Evolutionary conservation across 441 rosid species (phyloP).

Genomic region (Gossypium davidsonii): DNA sequence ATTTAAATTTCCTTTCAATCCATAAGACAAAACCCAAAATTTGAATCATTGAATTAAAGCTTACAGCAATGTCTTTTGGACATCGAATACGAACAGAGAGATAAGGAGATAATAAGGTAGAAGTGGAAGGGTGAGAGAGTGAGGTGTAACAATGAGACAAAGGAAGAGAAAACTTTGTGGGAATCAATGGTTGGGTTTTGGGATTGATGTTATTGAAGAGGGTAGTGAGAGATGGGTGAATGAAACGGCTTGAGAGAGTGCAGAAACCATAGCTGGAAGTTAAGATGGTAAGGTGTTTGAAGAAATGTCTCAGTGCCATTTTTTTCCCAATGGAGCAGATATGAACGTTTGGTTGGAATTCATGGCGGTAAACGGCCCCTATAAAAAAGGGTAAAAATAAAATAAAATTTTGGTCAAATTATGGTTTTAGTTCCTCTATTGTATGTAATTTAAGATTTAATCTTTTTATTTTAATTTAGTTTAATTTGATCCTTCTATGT

Average conservation of each 20-base stretch:
- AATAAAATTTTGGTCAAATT: not conserved
- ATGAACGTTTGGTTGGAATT: not conserved
- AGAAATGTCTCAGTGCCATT: slow-evolving; percentile 53
- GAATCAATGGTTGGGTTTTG: not conserved
- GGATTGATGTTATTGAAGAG: slow-evolving; percentile 16
- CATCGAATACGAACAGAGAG: slow-evolving; percentile 72
- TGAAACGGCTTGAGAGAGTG: slow-evolving; percentile 30
- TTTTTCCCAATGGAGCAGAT: not conserved
- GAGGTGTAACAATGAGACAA: slow-evolving; percentile 16
- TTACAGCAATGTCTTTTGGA: slow-evolving; percentile 46
- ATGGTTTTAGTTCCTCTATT: not conserved
- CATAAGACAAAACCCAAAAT: not conserved
- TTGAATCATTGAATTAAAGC: slow-evolving; percentile 9
- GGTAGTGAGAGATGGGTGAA: slow-evolving; percentile 19
- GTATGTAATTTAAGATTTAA: too few relatives aligned
- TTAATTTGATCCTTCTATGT: too few relatives aligned
- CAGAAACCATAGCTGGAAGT: slow-evolving; percentile 8
- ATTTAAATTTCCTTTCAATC: not conserved
- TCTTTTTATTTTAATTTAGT: too few relatives aligned
- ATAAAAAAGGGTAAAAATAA: not conserved
- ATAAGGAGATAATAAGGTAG: slow-evolving; percentile 32
- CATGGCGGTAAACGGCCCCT: not conserved
- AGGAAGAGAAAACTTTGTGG: slow-evolving; percentile 14
- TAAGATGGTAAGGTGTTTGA: slow-evolving; percentile 45
- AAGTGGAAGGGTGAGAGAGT: slow-evolving; percentile 13